Base-by-base conservation (phyloP, 1,284 basidiomycete genomes). In the Tylopilus sp. region DNA sequence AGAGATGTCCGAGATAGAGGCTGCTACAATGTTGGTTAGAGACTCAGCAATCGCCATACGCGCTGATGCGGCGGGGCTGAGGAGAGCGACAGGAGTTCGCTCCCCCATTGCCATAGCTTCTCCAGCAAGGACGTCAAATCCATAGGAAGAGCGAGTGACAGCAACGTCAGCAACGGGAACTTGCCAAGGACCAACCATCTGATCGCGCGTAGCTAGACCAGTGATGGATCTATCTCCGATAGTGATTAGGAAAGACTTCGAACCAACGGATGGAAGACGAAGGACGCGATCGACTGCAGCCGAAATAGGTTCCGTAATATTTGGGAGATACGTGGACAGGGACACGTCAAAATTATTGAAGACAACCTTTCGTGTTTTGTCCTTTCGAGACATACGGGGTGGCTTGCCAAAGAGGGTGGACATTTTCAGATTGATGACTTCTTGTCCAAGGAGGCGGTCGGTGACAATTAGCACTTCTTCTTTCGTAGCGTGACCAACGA, bases 141-240 rank as follows among this genome's bases (percentile, higher is more conserved):
- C 94, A 70, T 96, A 98, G n/a, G 92, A 87, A 0, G 93, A 83
- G 24, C 92, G 87, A 3, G 96, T 99, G 45, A 98, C 94, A 7
- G 96, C 95, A 41, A 98, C 96, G 62, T 99, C 96, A 17, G 97
- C 91, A 7, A 98, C 94, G 32, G 96, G 96, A 5, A 98, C 92
- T 75, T 99, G 96, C 90, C 92, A 99, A 0, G 95, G 96, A 0
- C 96, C 97, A 20, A 98, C 93, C 96, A 99, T 98, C 74, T 99
- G 96, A 70, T 99, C 96, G 46, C 97, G 85, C 10, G 90, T 86
- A 54, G 98, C 94, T 37, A 99, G 85, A 47, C 96, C 97, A 0
- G 95, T 95, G 69, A 99, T 89, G 42, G 88, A 83, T 48, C 96
- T 85, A 70, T 99, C 96, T 31, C 97, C 96, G 56, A 99, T 99